Evolutionary conservation across 2,329 filamentous ascomycete genomes (phyloP), one percentile per base, ranked within the genome.

Genomic region (Leptodontidium sp.): DNA sequence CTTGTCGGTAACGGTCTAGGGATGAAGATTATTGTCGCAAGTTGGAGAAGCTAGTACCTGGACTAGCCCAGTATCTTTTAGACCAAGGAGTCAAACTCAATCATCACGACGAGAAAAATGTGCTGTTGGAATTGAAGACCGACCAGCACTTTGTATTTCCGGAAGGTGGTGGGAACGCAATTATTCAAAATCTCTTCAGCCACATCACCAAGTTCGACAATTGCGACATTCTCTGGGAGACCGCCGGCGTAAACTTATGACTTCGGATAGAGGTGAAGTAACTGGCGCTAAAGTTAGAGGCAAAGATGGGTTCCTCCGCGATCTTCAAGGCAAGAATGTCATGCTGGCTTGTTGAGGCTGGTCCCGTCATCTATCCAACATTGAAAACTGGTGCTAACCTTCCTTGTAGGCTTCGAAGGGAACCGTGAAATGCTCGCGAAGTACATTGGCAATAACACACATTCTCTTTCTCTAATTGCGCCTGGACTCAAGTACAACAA

Each of bases 381-480:
- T 24, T 14, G 49, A 11, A 26, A 8, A 50, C 3, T 8, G 17
- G 6, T 17, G 5, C 17, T 47, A 47, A 47, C 15, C 5, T 47
- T 15, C 17, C 15, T 12, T 2, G 12, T 26, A 50, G 80, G 80
- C 1, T 82, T 82, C 61, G 79, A 81, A 72, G 78, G 80, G 17
- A 82, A 82, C 63, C 77, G 77, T 61, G 80, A 82, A 70, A 82
- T 82, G 80, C 74, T 81, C 49, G 78, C 79, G 6, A 75, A 78
- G 65, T 82, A 82, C 63, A 72, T 82, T 24, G 80, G 81, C 4
- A 75, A 77, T n/a, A 73, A 79, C 58, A 79, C 79, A 4, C 78
- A 81, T 66, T 77, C 80, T 45, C 74, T 82, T 2, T 79, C 79
- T n/a, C 75, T 81, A 21, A 82, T 82, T 61, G 80, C 80, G 12